Evolutionary conservation across 225 moss, liverwort and hornwort genomes (phyloP).

Genomic region (Sphagnum tenellum): DNA sequence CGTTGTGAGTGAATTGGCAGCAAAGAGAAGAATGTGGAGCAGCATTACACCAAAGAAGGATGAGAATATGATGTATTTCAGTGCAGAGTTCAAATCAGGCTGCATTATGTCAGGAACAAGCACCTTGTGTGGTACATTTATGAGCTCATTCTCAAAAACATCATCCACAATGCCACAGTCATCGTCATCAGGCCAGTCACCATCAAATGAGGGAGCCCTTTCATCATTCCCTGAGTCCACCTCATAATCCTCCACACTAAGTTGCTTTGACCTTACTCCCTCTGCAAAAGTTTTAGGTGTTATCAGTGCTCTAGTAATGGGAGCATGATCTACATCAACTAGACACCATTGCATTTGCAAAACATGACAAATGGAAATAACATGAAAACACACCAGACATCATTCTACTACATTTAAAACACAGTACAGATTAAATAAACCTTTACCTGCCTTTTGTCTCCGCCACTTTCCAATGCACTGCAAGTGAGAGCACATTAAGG

Average conservation of each 20-base stretch:
- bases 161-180: constrained; percentile 55
- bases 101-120: too few species aligned
- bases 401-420: too few species aligned
- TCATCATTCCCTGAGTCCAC: constrained; percentile 57
- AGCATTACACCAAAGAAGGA: too few species aligned
- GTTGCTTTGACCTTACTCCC: constrained; percentile 23
- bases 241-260: constrained; percentile 21
- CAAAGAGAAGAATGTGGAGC: too few species aligned
- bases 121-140: constrained; percentile 88
- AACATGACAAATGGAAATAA: background rate
- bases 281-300: constrained; percentile 15
- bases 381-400: too few species aligned
- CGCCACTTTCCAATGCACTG: constrained; percentile 65
- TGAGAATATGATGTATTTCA: too few species aligned
- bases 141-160: constrained; percentile 40
- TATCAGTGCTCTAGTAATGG: too few species aligned
- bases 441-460: constrained; percentile 45
- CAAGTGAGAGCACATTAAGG: background rate
- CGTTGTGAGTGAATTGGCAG: too few species aligned
- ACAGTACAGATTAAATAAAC: too few species aligned
- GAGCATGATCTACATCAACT: too few species aligned
- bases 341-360: background rate
- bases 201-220: constrained; percentile 26
- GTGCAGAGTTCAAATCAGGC: too few species aligned
- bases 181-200: constrained; percentile 46